A percentile compares a stretch with the other conserved stretches of the same genome.
phyloP scores from a whole-genome alignment of 2,329 filamentous ascomycete genomes.

The Trichoderma sp. region DNA sequence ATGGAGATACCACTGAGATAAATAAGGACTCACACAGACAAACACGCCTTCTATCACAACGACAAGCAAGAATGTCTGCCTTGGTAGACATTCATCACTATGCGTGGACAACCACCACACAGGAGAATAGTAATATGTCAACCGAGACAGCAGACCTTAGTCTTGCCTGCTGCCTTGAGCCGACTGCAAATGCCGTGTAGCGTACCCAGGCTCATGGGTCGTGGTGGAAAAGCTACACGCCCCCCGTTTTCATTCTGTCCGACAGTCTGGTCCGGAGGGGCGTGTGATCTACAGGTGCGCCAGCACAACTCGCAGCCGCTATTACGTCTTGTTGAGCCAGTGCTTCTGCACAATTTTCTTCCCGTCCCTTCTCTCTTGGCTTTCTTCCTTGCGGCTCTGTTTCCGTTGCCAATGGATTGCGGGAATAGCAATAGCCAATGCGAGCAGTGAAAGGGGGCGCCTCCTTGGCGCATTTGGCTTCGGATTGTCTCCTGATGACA shows the following conservation, averaged over 20 bases:
- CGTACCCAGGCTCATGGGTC: constrained; percentile 16
- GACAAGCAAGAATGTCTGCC: neutral
- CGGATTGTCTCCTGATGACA: constrained; percentile 1
- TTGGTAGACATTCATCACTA: neutral
- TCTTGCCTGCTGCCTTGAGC: neutral
- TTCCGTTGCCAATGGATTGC: neutral
- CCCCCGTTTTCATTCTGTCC: neutral
- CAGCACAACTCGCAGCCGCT: neutral
- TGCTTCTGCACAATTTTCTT: neutral
- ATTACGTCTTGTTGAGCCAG: neutral
- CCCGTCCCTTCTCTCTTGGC: neutral
- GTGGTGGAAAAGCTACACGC: constrained; percentile 12
- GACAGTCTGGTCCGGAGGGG: constrained; percentile 2
- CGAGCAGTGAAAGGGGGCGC: neutral
- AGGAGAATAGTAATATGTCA: neutral
- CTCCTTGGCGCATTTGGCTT: neutral
- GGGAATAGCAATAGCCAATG: neutral
- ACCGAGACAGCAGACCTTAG: neutral
- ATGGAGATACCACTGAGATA: neutral
- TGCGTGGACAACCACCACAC: too few relatives aligned
- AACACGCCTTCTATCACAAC: neutral
- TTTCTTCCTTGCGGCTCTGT: neutral
- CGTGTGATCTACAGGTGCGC: neutral
- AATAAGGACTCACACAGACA: neutral
- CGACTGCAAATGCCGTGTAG: constrained; percentile 21